These are phyloP conservation scores for Trypanosoma brucei DNA, from an alignment of 208 protist species.

Conservation along the genomic window DNA sequence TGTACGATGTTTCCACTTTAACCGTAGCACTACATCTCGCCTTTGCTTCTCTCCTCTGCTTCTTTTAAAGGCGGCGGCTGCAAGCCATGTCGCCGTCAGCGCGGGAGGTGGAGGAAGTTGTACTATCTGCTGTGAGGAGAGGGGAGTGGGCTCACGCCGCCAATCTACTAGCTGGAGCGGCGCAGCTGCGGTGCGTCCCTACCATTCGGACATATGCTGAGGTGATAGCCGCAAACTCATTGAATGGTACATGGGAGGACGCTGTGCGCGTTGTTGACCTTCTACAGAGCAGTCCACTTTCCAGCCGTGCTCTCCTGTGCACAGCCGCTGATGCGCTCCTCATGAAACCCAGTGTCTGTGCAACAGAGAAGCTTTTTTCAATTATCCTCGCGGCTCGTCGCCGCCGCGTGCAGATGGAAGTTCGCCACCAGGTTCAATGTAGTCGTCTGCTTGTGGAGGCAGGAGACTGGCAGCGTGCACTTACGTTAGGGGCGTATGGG, in stretches of 20 bases:
- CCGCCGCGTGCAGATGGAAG: slow-evolving; percentile 17
- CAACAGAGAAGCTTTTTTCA: slow-evolving; percentile 17
- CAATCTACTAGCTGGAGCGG: slow-evolving; percentile 45
- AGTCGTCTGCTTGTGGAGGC: slow-evolving; percentile 18
- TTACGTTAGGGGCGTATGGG: slow-evolving; percentile 15
- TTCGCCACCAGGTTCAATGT: slow-evolving; percentile 21
- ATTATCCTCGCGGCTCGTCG: slow-evolving; percentile 18
- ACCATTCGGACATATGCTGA: slow-evolving; percentile 59
- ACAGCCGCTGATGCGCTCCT: slow-evolving; percentile 47
- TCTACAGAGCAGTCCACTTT: slow-evolving; percentile 52
- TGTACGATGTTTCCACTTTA: not conserved
- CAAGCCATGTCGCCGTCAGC: slow-evolving; percentile 37
- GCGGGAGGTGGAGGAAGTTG: slow-evolving; percentile 58
- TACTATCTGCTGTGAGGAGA: slow-evolving; percentile 32
- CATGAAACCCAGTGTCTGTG: slow-evolving; percentile 6
- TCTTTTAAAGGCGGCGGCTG: slow-evolving; percentile 1
- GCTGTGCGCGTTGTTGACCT: slow-evolving; percentile 38
- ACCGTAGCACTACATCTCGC: not conserved
- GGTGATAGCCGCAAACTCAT: slow-evolving; percentile 36
- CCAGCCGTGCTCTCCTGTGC: slow-evolving; percentile 48
- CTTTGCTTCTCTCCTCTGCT: slow-evolving; percentile 5
- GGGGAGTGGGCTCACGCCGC: slow-evolving; percentile 46
- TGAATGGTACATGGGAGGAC: slow-evolving; percentile 34
- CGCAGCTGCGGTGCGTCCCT: slow-evolving; percentile 50
- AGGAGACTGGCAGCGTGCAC: slow-evolving; percentile 14